Evolutionary conservation across 1,139 yeast species (phyloP).

Genomic region (Lodderomyces margitis): DNA sequence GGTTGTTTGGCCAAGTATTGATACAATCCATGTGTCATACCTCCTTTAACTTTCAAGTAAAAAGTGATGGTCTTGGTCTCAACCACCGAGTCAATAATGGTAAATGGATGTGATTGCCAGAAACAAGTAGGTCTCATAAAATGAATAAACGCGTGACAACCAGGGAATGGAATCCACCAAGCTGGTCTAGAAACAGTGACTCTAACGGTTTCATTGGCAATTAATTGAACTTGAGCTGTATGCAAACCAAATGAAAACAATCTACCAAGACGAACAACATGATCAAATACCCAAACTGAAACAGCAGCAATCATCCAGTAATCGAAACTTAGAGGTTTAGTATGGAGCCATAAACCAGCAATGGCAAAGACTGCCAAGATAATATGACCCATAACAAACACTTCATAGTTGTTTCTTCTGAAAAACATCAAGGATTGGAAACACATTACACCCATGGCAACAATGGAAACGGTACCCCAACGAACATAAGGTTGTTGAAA

Average conservation of each 20-base stretch:
- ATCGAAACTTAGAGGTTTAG: conserved; percentile 40
- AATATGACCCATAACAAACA: conserved; percentile 60
- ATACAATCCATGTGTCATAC: conserved; percentile 42
- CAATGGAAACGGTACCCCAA: conserved; percentile 56
- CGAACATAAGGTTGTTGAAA: conserved; percentile 37
- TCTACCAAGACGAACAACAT: conserved; percentile 51
- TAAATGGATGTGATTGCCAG: conserved; percentile 62
- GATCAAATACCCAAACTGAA: conserved; percentile 65
- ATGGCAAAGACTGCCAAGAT: conserved; percentile 55
- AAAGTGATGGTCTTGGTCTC: conserved; percentile 31
- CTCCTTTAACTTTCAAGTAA: conserved; percentile 43
- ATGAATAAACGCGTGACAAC: conserved; percentile 39
- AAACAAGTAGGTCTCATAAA: conserved; percentile 41
- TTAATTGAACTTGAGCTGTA: conserved; percentile 47
- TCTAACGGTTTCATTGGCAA: conserved; percentile 46
- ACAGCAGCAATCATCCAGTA: conserved; percentile 51
- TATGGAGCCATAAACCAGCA: conserved; percentile 61
- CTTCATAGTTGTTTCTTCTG: conserved; percentile 60
- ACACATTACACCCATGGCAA: conserved; percentile 38
- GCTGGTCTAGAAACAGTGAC: conserved; percentile 35
- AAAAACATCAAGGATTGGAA: conserved; percentile 50
- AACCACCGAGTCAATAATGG: conserved; percentile 40
- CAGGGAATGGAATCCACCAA: conserved; percentile 41
- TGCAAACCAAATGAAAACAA: conserved; percentile 48
- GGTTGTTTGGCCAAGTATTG: conserved; percentile 48